Base-by-base conservation (phyloP, 2,329 filamentous ascomycete genomes). In the Byssothecium circinans region DNA sequence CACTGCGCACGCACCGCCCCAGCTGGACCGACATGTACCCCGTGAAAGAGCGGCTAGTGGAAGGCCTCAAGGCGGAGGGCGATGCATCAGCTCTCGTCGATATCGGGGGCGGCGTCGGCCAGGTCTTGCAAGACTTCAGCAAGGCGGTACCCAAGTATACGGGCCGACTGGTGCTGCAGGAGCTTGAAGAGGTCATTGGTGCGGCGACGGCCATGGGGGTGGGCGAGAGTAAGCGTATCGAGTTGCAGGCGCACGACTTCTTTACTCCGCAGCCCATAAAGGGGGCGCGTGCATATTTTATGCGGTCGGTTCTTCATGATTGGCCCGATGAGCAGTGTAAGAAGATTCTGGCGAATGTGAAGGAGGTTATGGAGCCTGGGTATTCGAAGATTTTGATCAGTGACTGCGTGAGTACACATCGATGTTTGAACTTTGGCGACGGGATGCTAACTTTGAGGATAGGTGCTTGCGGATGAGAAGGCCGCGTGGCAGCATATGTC, bases 271-370 rank as follows among this genome's bases (percentile, higher is more conserved):
- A 53, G 41, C 40, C 47, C 1, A 40, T 50, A 12, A 50, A 44
- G 35, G 50, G 44, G 4, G 51, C 51, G 12, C 47, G 44, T 15
- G 81, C 44, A 11, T 54, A 54, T 29, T 54, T 49, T 20, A 30
- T 39, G 42, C 38, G 43, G 3, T 47, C 30, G 17, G 44, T 50
- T 12, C 35, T 53, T 8, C 50, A 54, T 19, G 51, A 54, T 35
- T 54, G 48, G 51, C 41, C 48, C 1, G 51, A 54, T 39, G 44
- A 40, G 37, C 36, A 41, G n/a, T 52, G 49, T 19, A 41, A 45
- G 8, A 40, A 23, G 17, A 58, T 61, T 20, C 45, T 58, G 4
- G 36, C 34, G 30, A 19, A 51, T 18, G 8, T 60, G 2, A 44
- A 35, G 8, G 43, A 53, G 36, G 57, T 49, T 11, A 55, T 61